Evolutionary conservation across 2,329 filamentous ascomycete genomes (phyloP).

Genomic region (Pseudocercospora fijiensis): DNA sequence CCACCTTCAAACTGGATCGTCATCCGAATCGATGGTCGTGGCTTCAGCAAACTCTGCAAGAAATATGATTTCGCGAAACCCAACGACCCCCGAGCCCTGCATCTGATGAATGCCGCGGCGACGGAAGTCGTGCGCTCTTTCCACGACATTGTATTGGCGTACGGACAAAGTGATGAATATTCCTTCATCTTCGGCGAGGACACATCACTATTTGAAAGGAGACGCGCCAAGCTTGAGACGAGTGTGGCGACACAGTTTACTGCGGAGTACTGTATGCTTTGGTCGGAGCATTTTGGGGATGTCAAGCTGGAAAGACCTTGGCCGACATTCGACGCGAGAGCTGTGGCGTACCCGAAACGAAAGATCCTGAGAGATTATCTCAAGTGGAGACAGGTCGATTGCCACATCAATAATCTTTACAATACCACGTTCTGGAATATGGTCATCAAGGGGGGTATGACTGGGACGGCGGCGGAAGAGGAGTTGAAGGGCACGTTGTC

Average conservation of each 20-base stretch:
- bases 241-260: slow-evolving; percentile 93
- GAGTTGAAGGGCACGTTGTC: slow-evolving; percentile 78
- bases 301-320: slow-evolving; percentile 67
- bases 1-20: slow-evolving; percentile 95
- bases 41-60: slow-evolving; percentile 71
- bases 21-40: slow-evolving; percentile 86
- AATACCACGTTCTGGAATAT: slow-evolving; percentile 96
- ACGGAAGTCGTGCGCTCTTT: slow-evolving; percentile 77
- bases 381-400: slow-evolving; percentile 95
- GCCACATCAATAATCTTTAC: slow-evolving; percentile 98
- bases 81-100: slow-evolving; percentile 80
- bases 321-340: slow-evolving; percentile 89
- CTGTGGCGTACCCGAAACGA: slow-evolving; percentile 82
- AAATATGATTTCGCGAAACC: slow-evolving; percentile 82
- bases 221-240: slow-evolving; percentile 83
- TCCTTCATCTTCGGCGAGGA: slow-evolving; percentile 63
- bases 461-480: slow-evolving; percentile 75
- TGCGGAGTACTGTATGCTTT: slow-evolving; percentile 80
- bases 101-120: slow-evolving; percentile 95
- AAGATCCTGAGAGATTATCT: slow-evolving; percentile 89
- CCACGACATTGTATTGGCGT: slow-evolving; percentile 81
- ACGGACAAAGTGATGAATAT: slow-evolving; percentile 93
- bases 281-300: slow-evolving; percentile 69
- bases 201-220: slow-evolving; percentile 78
- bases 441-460: slow-evolving; percentile 74